phyloP scores from a whole-genome alignment of 441 rosid species.

The Pelargonium exstipulatum region DNA sequence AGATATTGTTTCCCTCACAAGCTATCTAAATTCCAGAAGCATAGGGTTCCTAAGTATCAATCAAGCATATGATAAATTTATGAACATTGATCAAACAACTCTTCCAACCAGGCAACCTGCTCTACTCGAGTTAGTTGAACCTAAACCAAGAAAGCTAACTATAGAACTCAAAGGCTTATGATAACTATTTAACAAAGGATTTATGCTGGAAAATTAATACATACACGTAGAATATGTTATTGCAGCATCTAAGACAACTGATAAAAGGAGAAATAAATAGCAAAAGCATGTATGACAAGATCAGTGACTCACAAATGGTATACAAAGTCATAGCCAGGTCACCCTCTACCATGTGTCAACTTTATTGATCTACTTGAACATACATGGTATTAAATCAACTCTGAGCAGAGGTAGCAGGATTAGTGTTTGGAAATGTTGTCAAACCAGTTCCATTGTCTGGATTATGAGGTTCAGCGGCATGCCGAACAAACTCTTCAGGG shows the following conservation, averaged over 20 bases:
- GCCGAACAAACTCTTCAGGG: conserved; percentile 83
- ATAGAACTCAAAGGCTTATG: conserved; percentile 9
- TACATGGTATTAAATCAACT: conserved; percentile 38
- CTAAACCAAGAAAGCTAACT: neutral
- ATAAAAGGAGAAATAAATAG: conserved; percentile 1
- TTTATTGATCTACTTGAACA: neutral
- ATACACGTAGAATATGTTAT: conserved; percentile 19
- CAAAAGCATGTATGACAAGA: neutral
- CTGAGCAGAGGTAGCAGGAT: conserved; percentile 79
- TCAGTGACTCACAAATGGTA: conserved; percentile 10
- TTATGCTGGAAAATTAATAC: conserved; percentile 18
- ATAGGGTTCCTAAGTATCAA: no score
- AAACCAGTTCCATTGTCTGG: conserved; percentile 45
- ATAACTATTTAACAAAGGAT: conserved; percentile 20
- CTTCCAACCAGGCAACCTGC: no score
- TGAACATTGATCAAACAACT: no score
- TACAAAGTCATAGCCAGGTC: conserved; percentile 15
- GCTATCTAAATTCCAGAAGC: no score
- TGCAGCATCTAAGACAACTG: conserved; percentile 15
- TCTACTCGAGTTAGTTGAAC: no score
- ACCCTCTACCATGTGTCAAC: conserved; percentile 15
- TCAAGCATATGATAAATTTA: no score
- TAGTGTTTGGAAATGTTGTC: conserved; percentile 40
- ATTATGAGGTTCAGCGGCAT: conserved; percentile 65
- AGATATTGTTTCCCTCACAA: no score